Evolutionary conservation across 225 moss, liverwort and hornwort species (phyloP), one percentile per base, ranked within the genome.

Genomic region (Straminergon stramineum): DNA sequence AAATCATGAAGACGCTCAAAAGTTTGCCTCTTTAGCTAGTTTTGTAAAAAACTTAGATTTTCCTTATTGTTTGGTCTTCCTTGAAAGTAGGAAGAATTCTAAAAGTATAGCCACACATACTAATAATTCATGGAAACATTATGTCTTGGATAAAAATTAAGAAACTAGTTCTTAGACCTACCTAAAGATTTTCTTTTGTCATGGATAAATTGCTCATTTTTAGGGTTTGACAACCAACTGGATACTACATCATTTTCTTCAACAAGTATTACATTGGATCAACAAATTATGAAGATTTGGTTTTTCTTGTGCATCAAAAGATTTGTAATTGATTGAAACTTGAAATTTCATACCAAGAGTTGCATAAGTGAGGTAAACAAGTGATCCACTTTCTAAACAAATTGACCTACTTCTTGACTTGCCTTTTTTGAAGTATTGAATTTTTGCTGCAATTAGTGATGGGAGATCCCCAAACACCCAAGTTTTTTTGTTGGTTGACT

Each of bases 211-310:
- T n/a, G 2, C 12, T 12, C 7, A 22, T 21, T 69, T 69, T 6
- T 8, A 1, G 2, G 4, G 4, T 21, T n/a, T 23, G 7, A 74
- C 17, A 74, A 28, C 2, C 5, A 45, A 1, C 2, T 9, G 3
- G 43, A 28, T 30, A 30, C 3, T 28, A 10, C 10, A 10, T 73
- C 43, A 27, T 73, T 43, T 73, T 74, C 17, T 48, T 48, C 30
- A 75, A 48, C 2, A 74, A 45, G 30, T 45, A 6, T 30, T 45
- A 45, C 27, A 48, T 48, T 30, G 5, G 18, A 10, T 48, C 6
- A 48, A 31, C 11, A 75, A 30, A 48, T 48, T 48, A 75, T 75
- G 0, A 5, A 70, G 39, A 39, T 24, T 39, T 7, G 24, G 24
- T 68, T 13, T 39, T 13, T 13, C 8, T 39, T 39, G 39, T 39